These are phyloP conservation scores for Colletotrichum sp. DNA, from an alignment of 2,329 filamentous ascomycete species.

Conservation along the genomic window DNA sequence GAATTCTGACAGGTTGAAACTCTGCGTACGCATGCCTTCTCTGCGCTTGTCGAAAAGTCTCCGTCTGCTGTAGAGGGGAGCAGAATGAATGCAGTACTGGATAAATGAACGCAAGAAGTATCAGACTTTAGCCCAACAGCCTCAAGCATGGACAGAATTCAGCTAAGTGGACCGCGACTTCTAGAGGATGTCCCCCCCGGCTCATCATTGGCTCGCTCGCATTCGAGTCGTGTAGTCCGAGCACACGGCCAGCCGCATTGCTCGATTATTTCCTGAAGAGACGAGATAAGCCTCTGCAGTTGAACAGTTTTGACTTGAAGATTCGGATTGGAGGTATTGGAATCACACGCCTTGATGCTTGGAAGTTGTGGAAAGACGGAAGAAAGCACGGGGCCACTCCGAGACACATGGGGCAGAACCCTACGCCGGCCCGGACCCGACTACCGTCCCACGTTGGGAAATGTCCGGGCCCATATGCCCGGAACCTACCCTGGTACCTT, in stretches of 20 bases:
- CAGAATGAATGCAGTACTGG: fast-evolving
- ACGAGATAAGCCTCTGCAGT: not conserved
- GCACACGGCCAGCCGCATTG: not conserved
- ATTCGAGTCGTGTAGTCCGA: not conserved
- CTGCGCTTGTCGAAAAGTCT: not conserved
- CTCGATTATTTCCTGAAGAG: fast-evolving
- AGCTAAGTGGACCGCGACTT: not conserved
- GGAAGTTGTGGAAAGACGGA: not conserved
- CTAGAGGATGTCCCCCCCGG: not conserved
- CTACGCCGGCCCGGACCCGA: not conserved
- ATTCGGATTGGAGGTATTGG: not conserved
- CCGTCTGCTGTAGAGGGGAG: fast-evolving
- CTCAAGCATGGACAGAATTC: fast-evolving
- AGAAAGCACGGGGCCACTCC: not conserved
- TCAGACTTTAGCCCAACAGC: not conserved
- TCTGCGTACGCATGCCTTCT: not conserved
- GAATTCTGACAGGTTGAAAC: too few relatives aligned
- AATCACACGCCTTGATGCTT: fast-evolving
- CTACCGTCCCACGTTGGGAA: not conserved
- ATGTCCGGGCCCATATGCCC: not conserved
- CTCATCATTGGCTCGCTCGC: not conserved
- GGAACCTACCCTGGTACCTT: not conserved
- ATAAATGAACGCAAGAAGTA: not conserved
- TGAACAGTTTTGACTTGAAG: fast-evolving
- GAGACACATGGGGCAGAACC: not conserved